Percentiles rank a stretch among this genome's conserved stretches.
phyloP scores from a whole-genome alignment of 176 grass and related monocot genomes.

The Secale cereale region DNA sequence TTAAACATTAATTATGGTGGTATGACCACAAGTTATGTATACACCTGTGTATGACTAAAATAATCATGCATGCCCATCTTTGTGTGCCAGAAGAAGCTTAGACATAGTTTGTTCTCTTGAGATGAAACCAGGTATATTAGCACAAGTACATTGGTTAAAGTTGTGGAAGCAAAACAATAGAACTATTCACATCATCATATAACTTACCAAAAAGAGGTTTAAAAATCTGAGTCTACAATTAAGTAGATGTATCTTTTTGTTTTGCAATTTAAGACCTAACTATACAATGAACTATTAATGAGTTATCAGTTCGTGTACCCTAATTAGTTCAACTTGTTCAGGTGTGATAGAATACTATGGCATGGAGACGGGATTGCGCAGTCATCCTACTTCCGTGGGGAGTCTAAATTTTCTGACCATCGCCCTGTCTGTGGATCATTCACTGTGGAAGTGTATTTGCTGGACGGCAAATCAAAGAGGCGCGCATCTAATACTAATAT shows the following conservation, averaged over 20 bases:
- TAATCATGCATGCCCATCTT: not conserved
- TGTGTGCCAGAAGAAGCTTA: not conserved
- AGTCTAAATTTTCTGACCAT: slow-evolving; percentile 78
- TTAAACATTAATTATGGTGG: not conserved
- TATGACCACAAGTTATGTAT: not conserved
- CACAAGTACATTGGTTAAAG: not conserved
- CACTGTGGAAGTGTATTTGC: slow-evolving; percentile 46
- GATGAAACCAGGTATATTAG: not conserved
- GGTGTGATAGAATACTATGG: slow-evolving; percentile 88
- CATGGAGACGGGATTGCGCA: slow-evolving; percentile 58
- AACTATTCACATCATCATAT: slow-evolving; percentile 5
- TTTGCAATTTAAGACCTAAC: not conserved
- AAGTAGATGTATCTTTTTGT: not conserved
- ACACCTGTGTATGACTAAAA: not conserved
- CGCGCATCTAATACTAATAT: slow-evolving; percentile 46
- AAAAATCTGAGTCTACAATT: not conserved
- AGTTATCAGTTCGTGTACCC: not conserved
- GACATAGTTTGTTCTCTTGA: not conserved
- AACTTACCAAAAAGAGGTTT: not conserved
- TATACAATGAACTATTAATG: not conserved
- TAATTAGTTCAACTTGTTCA: slow-evolving; percentile 30
- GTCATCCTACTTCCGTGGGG: slow-evolving; percentile 57
- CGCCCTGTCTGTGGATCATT: slow-evolving; percentile 69
- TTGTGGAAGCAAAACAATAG: not conserved
- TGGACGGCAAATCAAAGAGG: slow-evolving; percentile 44